Percentiles rank a stretch among this genome's conserved stretches.
Evolutionary conservation across 805 yeast genomes (phyloP).

Genomic region (Wickerhamomyces rabaulensis): DNA sequence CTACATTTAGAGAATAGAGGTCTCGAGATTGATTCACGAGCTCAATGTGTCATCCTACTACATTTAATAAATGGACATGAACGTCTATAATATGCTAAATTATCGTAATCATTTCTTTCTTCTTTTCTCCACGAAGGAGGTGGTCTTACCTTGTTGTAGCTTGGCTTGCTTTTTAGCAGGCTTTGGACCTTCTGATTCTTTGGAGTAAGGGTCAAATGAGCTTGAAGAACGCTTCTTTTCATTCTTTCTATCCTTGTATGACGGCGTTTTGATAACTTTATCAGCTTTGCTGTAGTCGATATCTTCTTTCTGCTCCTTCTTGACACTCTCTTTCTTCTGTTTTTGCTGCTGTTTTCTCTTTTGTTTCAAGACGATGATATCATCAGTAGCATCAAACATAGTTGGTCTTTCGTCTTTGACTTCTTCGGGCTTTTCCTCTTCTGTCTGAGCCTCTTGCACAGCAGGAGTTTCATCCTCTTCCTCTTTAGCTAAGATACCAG

Average conservation of each 20-base stretch:
- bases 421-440: neutral
- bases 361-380: conserved; percentile 18
- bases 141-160: conserved; percentile 17
- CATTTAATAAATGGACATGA: neutral
- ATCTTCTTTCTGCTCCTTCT: conserved; percentile 16
- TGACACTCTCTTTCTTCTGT: neutral
- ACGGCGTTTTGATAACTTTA: conserved; percentile 30
- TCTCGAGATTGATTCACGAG: neutral
- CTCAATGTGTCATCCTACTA: neutral
- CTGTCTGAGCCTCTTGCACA: conserved; percentile 1
- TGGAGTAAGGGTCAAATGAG: conserved; percentile 56
- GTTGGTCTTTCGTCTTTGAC: neutral
- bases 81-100: neutral
- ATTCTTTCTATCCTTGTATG: conserved; percentile 13
- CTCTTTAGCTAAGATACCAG: neutral
- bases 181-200: conserved; percentile 44
- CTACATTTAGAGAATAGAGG: conserved; percentile 36
- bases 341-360: conserved; percentile 3
- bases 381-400: conserved; percentile 19
- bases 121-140: conserved; percentile 18
- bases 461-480: neutral
- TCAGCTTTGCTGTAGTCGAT: conserved; percentile 43
- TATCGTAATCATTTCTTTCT: conserved; percentile 5
- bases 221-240: conserved; percentile 31
- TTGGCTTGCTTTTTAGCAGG: conserved; percentile 39